A percentile compares a stretch with the other conserved stretches of the same genome.
Conservation (phyloP, 2,329 filamentous ascomycete genomes). For the Mollisia scopiformis region DNA sequence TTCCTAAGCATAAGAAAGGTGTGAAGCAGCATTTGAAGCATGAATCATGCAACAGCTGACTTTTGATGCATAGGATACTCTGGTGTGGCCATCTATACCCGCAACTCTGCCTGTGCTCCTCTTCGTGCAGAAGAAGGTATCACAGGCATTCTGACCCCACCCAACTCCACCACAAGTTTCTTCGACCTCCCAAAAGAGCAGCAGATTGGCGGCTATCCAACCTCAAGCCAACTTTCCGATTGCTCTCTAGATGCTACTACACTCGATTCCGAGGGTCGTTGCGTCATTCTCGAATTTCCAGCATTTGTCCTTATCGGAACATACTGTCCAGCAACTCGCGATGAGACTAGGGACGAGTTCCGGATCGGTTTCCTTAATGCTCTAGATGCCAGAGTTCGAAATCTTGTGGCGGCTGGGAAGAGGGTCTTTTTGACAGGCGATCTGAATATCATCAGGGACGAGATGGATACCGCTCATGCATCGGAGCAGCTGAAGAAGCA, state of each 20-base stretch:
- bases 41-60: neutral
- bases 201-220: conserved; percentile 89
- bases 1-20: conserved; percentile 94
- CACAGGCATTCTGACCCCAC: conserved; percentile 76
- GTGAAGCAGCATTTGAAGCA: conserved; percentile 13
- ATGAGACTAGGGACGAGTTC: conserved; percentile 82
- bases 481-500: conserved; percentile 73
- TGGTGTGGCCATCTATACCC: conserved; percentile 92
- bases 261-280: conserved; percentile 90
- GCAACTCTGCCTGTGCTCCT: conserved; percentile 82
- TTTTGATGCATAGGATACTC: conserved; percentile 72
- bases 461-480: conserved; percentile 75
- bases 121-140: conserved; percentile 95
- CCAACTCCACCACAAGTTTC: conserved; percentile 71
- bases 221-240: conserved; percentile 64
- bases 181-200: conserved; percentile 73
- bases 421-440: conserved; percentile 86
- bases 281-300: conserved; percentile 88
- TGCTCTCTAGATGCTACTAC: conserved; percentile 67
- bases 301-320: conserved; percentile 93
- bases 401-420: conserved; percentile 79
- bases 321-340: conserved; percentile 88
- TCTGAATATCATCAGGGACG: conserved; percentile 72
- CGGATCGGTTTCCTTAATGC: conserved; percentile 78
- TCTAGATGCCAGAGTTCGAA: conserved; percentile 82